phyloP scores from a whole-genome alignment of 768 basidiomycete species.

The Leccinum sublutescens region DNA sequence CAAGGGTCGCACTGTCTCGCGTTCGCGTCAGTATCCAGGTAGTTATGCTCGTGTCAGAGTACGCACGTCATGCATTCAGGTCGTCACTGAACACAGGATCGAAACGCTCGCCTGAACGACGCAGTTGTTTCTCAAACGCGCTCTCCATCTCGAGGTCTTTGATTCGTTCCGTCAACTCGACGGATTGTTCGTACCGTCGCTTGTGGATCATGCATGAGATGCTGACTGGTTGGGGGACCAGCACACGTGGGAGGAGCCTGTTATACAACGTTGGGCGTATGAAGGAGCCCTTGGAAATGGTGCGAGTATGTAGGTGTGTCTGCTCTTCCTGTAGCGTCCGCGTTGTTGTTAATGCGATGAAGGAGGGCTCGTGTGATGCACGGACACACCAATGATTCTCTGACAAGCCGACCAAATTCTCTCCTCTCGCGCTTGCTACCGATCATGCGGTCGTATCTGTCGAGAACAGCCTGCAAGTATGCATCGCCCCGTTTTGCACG shows the following conservation, averaged over 20 bases:
- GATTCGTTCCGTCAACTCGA: conserved; percentile 31
- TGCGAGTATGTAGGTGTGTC: conserved; percentile 50
- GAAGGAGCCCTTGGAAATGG: conserved; percentile 70
- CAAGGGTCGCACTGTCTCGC: conserved; percentile 38
- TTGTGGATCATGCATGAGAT: conserved; percentile 68
- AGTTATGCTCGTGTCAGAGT: background rate
- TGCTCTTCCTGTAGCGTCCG: conserved; percentile 50
- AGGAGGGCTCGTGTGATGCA: background rate
- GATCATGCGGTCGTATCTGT: conserved; percentile 60
- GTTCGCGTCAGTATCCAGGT: conserved; percentile 5
- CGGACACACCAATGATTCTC: conserved; percentile 48
- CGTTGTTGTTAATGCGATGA: background rate
- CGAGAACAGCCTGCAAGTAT: conserved; percentile 44
- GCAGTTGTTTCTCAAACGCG: conserved; percentile 36
- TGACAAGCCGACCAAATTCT: conserved; percentile 44
- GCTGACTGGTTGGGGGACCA: conserved; percentile 75
- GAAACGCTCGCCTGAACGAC: conserved; percentile 18
- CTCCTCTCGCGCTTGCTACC: conserved; percentile 47
- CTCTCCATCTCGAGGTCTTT: conserved; percentile 38
- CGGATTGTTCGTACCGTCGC: conserved; percentile 40
- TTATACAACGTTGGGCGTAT: conserved; percentile 64
- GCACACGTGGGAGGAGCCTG: conserved; percentile 64
- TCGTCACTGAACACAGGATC: conserved; percentile 29
- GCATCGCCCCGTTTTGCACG: conserved; percentile 54
- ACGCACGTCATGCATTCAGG: conserved; percentile 22